Conservation (phyloP, 768 basidiomycete species). For the Suillus clintonianus region DNA sequence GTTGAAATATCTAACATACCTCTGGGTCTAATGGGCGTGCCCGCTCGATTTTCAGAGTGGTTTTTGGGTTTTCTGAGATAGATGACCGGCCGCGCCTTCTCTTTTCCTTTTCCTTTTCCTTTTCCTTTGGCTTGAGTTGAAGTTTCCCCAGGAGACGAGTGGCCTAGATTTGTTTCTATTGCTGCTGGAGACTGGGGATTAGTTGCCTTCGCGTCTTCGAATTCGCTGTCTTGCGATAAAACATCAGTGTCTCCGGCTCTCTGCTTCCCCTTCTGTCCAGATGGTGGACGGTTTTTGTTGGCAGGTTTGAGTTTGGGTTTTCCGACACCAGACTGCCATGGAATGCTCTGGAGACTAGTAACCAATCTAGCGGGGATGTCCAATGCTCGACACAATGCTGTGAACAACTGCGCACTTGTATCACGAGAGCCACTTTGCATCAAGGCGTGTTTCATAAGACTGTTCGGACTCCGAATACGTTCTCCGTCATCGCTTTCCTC, state of each 20-base stretch:
- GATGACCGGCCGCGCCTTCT: slow-evolving; percentile 55
- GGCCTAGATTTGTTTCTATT: not conserved
- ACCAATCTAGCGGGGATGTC: slow-evolving; percentile 87
- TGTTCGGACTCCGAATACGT: slow-evolving; percentile 72
- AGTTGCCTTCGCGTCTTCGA: slow-evolving; percentile 31
- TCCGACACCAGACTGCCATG: slow-evolving; percentile 76
- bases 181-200: not conserved
- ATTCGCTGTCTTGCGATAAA: slow-evolving; percentile 40
- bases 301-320: slow-evolving; percentile 49
- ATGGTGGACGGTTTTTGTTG: slow-evolving; percentile 36
- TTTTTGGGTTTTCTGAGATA: slow-evolving; percentile 58
- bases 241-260: slow-evolving; percentile 12
- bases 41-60: slow-evolving; percentile 47
- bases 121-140: slow-evolving; percentile 55
- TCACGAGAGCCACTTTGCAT: slow-evolving; percentile 82
- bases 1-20: slow-evolving; percentile 5
- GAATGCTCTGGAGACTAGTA: slow-evolving; percentile 87
- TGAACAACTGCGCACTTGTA: slow-evolving; percentile 87
- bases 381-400: slow-evolving; percentile 82
- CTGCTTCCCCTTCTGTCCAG: slow-evolving; percentile 1
- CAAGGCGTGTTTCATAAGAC: slow-evolving; percentile 91
- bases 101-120: slow-evolving; percentile 48
- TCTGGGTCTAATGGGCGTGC: slow-evolving; percentile 12
- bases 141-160: not conserved
- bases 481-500: slow-evolving; percentile 56